Conservation (phyloP, 2,329 filamentous ascomycete species). For the Fusarium goolgardi region DNA sequence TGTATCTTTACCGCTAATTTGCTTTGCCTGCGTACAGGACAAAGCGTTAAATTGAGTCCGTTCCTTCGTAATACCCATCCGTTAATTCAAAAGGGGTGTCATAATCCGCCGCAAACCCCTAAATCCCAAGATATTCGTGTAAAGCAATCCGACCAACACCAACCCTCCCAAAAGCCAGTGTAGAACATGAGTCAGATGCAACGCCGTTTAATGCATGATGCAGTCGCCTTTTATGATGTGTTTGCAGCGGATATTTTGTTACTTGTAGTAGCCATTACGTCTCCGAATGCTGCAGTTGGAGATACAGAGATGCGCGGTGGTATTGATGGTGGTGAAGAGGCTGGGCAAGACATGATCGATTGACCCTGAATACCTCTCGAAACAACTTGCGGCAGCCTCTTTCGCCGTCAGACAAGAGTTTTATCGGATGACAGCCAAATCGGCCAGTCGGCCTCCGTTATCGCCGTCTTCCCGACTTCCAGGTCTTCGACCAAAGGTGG, state of each 20-base stretch:
- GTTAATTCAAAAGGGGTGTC: slow-evolving; percentile 34
- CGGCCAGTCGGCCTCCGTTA: slow-evolving; percentile 71
- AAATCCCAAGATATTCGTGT: slow-evolving; percentile 33
- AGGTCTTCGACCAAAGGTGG: slow-evolving; percentile 87
- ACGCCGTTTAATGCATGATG: slow-evolving; percentile 50
- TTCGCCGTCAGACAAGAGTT: neutral
- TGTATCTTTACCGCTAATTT: slow-evolving; percentile 28
- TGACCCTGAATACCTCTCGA: neutral
- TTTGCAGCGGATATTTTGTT: slow-evolving; percentile 41
- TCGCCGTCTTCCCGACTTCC: slow-evolving; percentile 77
- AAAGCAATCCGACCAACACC: slow-evolving; percentile 46
- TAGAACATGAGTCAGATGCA: slow-evolving; percentile 44
- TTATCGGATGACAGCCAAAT: slow-evolving; percentile 85
- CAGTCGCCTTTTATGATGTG: slow-evolving; percentile 40
- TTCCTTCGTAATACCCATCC: slow-evolving; percentile 33
- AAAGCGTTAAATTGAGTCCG: slow-evolving; percentile 15
- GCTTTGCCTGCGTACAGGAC: slow-evolving; percentile 18
- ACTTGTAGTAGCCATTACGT: slow-evolving; percentile 27
- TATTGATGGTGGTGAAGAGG: slow-evolving; percentile 2
- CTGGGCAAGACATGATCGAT: neutral
- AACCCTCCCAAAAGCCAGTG: slow-evolving; percentile 35
- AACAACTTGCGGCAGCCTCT: neutral
- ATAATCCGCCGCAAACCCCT: slow-evolving; percentile 24
- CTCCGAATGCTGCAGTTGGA: slow-evolving; percentile 12
- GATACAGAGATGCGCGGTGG: slow-evolving; percentile 12